Percentiles rank a stretch among this genome's conserved stretches.
Conservation (phyloP, 176 grass and related monocot species). For the Oryza glaberrima region DNA sequence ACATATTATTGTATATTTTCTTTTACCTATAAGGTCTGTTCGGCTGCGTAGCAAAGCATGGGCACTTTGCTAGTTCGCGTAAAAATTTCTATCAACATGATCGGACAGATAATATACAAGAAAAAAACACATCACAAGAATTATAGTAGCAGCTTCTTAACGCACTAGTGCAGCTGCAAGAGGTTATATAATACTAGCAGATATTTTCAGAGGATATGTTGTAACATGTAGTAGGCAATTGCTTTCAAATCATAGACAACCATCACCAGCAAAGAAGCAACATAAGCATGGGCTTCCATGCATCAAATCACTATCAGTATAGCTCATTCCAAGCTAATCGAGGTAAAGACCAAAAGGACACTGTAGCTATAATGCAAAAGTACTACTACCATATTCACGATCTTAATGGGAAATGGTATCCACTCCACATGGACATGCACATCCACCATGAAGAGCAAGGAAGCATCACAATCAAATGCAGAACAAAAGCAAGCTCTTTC, state of each 20-base stretch:
- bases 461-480: constrained; percentile 23
- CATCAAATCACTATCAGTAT: not conserved
- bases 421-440: not conserved
- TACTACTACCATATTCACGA: not conserved
- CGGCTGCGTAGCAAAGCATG: no score
- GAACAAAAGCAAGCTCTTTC: not conserved
- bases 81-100: not conserved
- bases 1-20: no score
- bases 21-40: no score
- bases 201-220: not conserved
- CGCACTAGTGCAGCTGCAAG: not conserved
- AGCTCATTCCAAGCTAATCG: constrained; percentile 9
- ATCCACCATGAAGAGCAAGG: not conserved
- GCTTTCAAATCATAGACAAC: not conserved
- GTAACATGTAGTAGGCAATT: not conserved
- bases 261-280: not conserved
- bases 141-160: not conserved
- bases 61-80: no score
- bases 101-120: not conserved
- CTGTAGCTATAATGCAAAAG: not conserved
- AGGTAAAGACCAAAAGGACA: not conserved
- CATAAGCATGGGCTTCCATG: constrained; percentile 2
- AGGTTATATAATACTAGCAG: not conserved
- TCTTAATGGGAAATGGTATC: not conserved
- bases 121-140: not conserved